Percentiles rank a stretch among this genome's conserved stretches.
These are phyloP conservation scores for Stentor coeruleus DNA, from an alignment of 73 alveolate species.

Conservation along the genomic window DNA sequence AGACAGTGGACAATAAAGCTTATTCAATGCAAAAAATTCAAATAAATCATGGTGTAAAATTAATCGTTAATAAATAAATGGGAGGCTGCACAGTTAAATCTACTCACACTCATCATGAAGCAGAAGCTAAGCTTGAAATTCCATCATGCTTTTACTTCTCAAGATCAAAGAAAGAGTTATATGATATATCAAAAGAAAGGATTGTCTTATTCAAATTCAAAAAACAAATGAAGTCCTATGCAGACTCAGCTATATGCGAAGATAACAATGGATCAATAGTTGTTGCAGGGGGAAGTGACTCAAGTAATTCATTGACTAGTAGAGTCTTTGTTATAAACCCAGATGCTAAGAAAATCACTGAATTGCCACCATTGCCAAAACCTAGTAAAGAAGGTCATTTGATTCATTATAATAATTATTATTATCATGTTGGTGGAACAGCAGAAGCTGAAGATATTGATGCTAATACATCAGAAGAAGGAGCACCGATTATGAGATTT, in stretches of 20 bases:
- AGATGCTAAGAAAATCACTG: not conserved
- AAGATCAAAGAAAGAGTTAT: not conserved
- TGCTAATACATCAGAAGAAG: not conserved
- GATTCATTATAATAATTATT: not conserved
- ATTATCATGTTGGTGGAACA: not conserved
- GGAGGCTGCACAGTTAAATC: conserved; percentile 17
- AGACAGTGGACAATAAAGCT: no score
- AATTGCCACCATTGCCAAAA: not conserved
- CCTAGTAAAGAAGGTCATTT: not conserved
- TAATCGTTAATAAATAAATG: not conserved
- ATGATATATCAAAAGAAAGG: not conserved
- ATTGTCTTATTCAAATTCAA: not conserved
- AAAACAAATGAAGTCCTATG: not conserved
- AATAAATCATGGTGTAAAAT: not conserved
- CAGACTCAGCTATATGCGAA: not conserved
- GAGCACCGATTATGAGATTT: not conserved
- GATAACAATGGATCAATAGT: not conserved
- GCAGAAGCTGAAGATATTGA: not conserved
- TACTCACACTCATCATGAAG: not conserved
- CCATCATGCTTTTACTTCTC: not conserved
- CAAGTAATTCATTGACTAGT: not conserved
- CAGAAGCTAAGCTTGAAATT: not conserved
- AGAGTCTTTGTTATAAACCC: not conserved
- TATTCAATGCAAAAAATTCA: no score
- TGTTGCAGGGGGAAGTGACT: not conserved